phyloP scores from a whole-genome alignment of 192 early-diverging fungal genomes.

The Rhizoclosmatium sp. region DNA sequence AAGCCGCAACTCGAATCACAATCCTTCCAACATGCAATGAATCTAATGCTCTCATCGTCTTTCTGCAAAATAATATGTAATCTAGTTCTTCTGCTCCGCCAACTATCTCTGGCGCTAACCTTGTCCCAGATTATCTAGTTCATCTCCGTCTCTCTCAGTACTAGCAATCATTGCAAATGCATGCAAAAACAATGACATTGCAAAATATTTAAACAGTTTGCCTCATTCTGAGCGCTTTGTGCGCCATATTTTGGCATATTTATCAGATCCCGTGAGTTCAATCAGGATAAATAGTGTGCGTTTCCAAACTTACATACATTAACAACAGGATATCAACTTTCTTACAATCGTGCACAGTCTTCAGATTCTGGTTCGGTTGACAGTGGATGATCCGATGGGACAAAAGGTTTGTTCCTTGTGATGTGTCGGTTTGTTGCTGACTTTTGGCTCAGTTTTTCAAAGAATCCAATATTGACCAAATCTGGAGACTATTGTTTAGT shows the following conservation, averaged over 20 bases:
- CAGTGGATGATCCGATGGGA: conserved; percentile 23
- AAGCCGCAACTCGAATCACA: background rate
- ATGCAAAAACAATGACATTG: conserved; percentile 7
- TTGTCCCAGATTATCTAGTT: background rate
- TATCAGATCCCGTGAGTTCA: conserved; percentile 16
- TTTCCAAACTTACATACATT: background rate
- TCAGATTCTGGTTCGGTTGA: conserved; percentile 34
- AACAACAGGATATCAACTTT: conserved; percentile 29
- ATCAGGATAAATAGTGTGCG: background rate
- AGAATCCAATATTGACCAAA: conserved; percentile 21
- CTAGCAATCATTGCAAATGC: conserved; percentile 21
- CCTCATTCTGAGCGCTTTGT: conserved; percentile 27
- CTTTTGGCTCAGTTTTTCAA: conserved; percentile 10
- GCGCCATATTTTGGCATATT: conserved; percentile 27
- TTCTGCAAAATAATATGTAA: conserved; percentile 26
- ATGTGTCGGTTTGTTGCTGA: background rate
- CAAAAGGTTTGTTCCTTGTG: conserved; percentile 5
- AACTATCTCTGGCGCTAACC: background rate
- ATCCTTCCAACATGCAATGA: background rate
- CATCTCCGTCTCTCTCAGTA: conserved; percentile 9
- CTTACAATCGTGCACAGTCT: conserved; percentile 21
- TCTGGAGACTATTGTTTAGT: conserved; percentile 26
- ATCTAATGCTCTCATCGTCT: background rate
- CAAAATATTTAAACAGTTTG: conserved; percentile 6
- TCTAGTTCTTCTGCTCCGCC: too few relatives aligned